Conservation (phyloP, 305 asterid species). For the Nicotiana rustica region DNA sequence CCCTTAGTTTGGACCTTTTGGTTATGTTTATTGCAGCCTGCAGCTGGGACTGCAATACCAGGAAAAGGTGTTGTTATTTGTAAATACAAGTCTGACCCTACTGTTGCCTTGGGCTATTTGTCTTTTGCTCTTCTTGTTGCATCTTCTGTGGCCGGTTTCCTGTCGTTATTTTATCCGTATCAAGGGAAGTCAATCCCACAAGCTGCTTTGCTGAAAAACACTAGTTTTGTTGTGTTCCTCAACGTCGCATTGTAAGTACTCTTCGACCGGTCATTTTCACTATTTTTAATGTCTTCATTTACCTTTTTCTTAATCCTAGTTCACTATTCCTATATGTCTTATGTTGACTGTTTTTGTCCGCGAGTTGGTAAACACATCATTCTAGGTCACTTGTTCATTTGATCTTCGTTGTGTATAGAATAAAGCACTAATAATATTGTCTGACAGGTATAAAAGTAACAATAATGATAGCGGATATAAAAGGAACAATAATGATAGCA, state of each 20-base stretch:
- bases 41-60: constrained; percentile 44
- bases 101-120: constrained; percentile 41
- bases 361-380: no score
- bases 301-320: neutral
- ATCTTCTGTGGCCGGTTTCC: constrained; percentile 41
- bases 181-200: constrained; percentile 61
- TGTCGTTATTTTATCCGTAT: constrained; percentile 51
- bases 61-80: constrained; percentile 51
- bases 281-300: neutral
- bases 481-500: no score
- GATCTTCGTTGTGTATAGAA: no score
- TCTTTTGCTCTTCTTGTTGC: constrained; percentile 43
- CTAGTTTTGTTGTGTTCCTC: constrained; percentile 59
- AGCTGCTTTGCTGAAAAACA: constrained; percentile 67
- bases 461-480: no score
- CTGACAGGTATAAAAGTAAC: no score
- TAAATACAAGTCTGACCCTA: constrained; percentile 45
- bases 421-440: no score
- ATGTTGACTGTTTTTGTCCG: no score
- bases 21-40: constrained; percentile 40
- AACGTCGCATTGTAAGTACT: constrained; percentile 74
- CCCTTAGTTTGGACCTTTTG: neutral
- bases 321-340: no score
- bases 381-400: no score
- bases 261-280: neutral